Percentiles rank a stretch among this genome's conserved stretches.
Conservation (phyloP, 1,284 basidiomycete species). For the Cutaneotrichosporon mucoides region DNA sequence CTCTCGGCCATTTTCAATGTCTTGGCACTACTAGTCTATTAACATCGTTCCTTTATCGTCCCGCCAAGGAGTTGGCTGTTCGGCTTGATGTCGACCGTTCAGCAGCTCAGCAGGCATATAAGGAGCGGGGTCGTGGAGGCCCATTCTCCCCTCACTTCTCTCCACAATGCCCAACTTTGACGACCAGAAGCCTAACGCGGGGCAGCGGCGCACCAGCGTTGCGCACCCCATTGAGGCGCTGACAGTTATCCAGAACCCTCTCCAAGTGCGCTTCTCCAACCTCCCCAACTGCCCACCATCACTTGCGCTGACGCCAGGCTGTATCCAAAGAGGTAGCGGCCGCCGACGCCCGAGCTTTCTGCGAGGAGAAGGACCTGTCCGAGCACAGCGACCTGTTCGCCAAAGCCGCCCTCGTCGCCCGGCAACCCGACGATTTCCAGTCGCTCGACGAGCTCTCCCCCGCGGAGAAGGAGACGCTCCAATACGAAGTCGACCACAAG, state of each 20-base stretch:
- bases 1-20: no score
- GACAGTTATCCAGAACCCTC: constrained; percentile 1
- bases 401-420: constrained; percentile 64
- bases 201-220: background rate
- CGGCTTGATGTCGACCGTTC: no score
- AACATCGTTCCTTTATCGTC: no score
- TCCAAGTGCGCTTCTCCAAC: background rate
- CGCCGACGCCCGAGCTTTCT: constrained; percentile 37
- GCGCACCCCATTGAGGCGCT: background rate
- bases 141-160: no score
- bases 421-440: constrained; percentile 55
- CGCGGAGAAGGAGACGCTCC: constrained; percentile 56
- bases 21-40: no score
- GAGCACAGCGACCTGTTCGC: constrained; percentile 46
- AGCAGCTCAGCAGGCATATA: no score
- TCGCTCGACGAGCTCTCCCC: constrained; percentile 56
- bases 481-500: constrained; percentile 59
- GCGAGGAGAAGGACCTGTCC: background rate
- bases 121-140: no score
- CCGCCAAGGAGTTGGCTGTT: no score
- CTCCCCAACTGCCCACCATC: background rate
- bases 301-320: background rate
- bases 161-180: no score
- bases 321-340: background rate
- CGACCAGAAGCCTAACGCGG: no score